Conservation (phyloP, 768 basidiomycete genomes). For the Tricholoma furcatifolium region DNA sequence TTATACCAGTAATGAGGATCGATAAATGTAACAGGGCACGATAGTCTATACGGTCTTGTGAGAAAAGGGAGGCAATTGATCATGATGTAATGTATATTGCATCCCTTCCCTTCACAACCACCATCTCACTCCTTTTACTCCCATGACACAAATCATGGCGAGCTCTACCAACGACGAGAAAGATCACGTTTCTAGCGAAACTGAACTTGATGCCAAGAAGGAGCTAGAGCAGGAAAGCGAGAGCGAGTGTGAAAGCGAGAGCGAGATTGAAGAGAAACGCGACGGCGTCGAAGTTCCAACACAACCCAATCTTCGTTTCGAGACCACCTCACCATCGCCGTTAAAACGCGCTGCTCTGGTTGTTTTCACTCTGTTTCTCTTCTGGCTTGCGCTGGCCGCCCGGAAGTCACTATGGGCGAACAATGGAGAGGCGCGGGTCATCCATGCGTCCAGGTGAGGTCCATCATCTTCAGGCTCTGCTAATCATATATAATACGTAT, state of each 20-base stretch:
- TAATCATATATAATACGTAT: background rate
- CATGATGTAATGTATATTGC: no score
- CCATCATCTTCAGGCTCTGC: background rate
- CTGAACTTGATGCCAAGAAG: constrained; percentile 3
- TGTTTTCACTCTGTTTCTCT: constrained; percentile 35
- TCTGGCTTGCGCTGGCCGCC: constrained; percentile 44
- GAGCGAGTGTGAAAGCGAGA: background rate
- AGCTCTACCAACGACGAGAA: background rate
- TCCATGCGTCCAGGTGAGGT: constrained; percentile 64
- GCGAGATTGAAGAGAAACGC: background rate
- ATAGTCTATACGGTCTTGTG: no score
- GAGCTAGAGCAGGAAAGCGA: constrained; percentile 1
- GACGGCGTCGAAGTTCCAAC: background rate
- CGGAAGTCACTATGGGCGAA: constrained; percentile 20
- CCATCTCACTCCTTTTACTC: background rate
- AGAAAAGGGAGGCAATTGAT: no score
- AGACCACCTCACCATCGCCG: constrained; percentile 37
- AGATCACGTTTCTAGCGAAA: no score
- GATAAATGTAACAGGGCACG: background rate
- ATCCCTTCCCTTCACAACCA: no score
- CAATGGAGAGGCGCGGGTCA: constrained; percentile 39
- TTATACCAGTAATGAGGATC: constrained; percentile 3
- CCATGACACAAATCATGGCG: background rate
- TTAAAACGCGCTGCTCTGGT: constrained; percentile 50
- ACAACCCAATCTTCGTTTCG: constrained; percentile 29